Conservation (phyloP, 192 early-diverging fungal genomes). For the Backusella morwellensis region DNA sequence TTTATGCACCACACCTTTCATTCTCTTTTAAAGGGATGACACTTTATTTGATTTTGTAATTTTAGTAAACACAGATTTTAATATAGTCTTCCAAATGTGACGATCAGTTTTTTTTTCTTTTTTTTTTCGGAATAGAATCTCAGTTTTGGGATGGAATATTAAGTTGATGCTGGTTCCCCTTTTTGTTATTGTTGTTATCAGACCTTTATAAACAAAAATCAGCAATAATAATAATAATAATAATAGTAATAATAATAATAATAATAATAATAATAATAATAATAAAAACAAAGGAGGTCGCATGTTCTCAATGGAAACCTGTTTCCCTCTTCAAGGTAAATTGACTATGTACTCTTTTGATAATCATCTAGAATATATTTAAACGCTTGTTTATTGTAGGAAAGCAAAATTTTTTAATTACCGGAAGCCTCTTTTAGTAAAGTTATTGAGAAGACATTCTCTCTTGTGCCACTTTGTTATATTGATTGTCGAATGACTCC, state of each 20-base stretch:
- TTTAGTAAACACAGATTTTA: conserved; percentile 1
- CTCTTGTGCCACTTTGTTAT: background rate
- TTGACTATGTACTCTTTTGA: too few relatives aligned
- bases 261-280: background rate
- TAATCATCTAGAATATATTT: too few relatives aligned
- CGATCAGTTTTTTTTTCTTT: background rate
- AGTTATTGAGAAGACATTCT: background rate
- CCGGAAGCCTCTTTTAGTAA: background rate
- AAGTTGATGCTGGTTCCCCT: background rate
- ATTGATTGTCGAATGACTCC: background rate
- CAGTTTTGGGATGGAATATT: background rate
- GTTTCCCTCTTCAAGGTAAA: too few relatives aligned
- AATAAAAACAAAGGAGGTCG: background rate
- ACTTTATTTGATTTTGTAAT: background rate
- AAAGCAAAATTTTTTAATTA: background rate
- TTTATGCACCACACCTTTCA: background rate
- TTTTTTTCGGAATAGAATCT: background rate
- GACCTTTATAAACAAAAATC: background rate
- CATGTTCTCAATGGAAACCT: background rate
- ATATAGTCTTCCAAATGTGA: background rate
- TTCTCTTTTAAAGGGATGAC: background rate
- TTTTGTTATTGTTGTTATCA: background rate
- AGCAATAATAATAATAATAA: background rate
- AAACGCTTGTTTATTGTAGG: background rate
- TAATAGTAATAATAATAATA: background rate